Base-by-base conservation (phyloP, 1,139 yeast species). In the Suhomyces kunorum region DNA sequence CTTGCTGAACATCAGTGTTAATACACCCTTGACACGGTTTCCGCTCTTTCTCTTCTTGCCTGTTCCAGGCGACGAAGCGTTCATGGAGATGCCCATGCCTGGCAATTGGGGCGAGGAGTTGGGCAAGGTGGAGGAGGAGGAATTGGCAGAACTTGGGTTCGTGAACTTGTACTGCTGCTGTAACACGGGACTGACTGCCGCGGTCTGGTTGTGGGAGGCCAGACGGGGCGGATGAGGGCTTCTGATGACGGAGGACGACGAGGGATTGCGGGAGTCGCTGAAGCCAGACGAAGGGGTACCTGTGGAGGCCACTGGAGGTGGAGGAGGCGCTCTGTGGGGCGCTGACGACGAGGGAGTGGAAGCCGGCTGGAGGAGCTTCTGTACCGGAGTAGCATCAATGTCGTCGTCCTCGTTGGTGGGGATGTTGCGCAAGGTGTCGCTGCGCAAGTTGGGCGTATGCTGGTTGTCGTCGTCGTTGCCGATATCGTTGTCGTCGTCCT, bases 1-100 rank as follows among this genome's bases (percentile, higher is more conserved):
- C 42, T 66, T 68, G 29, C 66, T 61, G 49, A 72, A 71, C 74
- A 71, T 70, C 48, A 63, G 66, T 9, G 63, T 54, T 32, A 72
- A 61, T 8, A 71, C 75, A 1, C 72, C 75, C 40, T 66, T 64
- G 12, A 71, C 72, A 28, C 67, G 56, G 50, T 59, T 63, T 4
- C 69, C 65, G 44, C 68, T 63, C 44, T 59, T 67, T 16, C 67
- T 48, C 42, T 63, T 64, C 50, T 58, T 67, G 12, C 56, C 58
- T 30, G 48, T 43, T 13, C 39, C 42, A 33, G 39, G 46, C 20
- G 46, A 41, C 13, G 32, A 34, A 18, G 28, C 32, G 3, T 18
- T 8, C 24, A 40, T 34, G 26, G 29, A 42, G 11, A 56, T 45
- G 4, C 64, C 65, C 54, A 57, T 54, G 9, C 64, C 62, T 15